Base-by-base conservation (phyloP, 306 rosid genomes). In the Gynostemma pentaphyllum region DNA sequence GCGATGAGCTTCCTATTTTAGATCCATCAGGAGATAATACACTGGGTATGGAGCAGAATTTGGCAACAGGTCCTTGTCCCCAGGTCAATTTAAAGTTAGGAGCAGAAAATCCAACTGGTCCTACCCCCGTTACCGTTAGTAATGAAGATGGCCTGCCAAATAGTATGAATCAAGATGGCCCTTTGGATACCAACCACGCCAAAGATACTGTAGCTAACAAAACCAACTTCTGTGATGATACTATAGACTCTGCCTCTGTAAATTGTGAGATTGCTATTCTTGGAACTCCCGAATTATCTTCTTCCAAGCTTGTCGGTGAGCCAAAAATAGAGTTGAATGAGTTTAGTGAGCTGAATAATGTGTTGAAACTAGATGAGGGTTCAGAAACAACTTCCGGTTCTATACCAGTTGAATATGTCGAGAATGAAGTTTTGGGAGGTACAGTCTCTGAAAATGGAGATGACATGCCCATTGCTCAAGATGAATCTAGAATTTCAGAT, bases 71-170 rank as follows among this genome's bases (percentile, higher is more conserved):
- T 68, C 49, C 67, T 42, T 14, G 45, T 72, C 36, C 60, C 18
- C 36, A 48, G 34, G 42, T 29, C 12, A 51, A 46, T 45, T 45
- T 15, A 1, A 46, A 52, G 14, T 11, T 60, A 27, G 78, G 60
- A 36, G 41, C 56, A 44, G 70, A 66, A 52, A 68, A 27, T 50
- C 46, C n/a, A 42, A 27, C 45, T 60, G 64, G 50, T 47, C 40
- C 62, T 51, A 36, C 23, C 48, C 26, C 67, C 50, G 67, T n/a
- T n/a, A n/a, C n/a, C n/a, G n/a, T 52, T 34, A 29, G 57, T 34
- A 69, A 2, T 19, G 68, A 56, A 29, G 67, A 77, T 46, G 63
- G 47, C 75, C 51, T 69, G 63, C 44, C 59, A 19, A 42, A 49
- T 54, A 63, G 23, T 70, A 71, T 23, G 22, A 41, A 45, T 41